Evolutionary conservation across 352 stramenopile species (phyloP).

Genomic region (Globisporangium iwayamae): DNA sequence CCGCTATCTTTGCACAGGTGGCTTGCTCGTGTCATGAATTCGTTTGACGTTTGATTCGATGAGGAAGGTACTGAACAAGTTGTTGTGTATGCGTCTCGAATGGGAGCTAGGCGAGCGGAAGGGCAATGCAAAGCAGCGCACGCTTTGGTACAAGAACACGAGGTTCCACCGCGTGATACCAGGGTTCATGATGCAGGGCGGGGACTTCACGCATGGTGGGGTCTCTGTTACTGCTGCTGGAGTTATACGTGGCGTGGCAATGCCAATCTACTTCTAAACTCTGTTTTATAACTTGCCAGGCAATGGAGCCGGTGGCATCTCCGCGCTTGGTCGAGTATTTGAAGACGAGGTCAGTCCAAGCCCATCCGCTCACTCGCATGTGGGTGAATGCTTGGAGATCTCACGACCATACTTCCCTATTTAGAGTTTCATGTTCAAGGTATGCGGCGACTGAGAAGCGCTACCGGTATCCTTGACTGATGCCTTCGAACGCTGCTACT

Average conservation of each 20-base stretch:
- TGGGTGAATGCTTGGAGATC: background rate
- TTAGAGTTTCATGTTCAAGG: slow-evolving; percentile 88
- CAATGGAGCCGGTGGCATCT: slow-evolving; percentile 92
- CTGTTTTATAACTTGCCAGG: slow-evolving; percentile 27
- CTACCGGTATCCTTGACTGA: background rate
- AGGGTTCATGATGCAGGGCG: slow-evolving; percentile 98
- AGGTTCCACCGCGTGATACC: slow-evolving; percentile 98
- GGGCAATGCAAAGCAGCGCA: slow-evolving; percentile 40
- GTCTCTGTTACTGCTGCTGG: background rate
- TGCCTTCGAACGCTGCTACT: background rate
- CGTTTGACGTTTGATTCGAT: background rate
- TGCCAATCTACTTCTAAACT: background rate
- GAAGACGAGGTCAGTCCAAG: slow-evolving; percentile 87
- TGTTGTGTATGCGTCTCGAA: background rate
- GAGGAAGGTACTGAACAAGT: background rate
- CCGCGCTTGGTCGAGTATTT: slow-evolving; percentile 93
- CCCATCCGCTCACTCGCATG: background rate
- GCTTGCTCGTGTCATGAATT: background rate
- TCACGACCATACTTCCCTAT: background rate
- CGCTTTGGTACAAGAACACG: slow-evolving; percentile 92
- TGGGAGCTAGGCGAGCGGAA: slow-evolving; percentile 36
- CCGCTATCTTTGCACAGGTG: slow-evolving; percentile 66
- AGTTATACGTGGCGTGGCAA: background rate
- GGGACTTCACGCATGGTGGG: slow-evolving; percentile 89
- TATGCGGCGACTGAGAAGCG: slow-evolving; percentile 6